Conservation (phyloP, 2,329 filamentous ascomycete species). For the Malbranchea zuffiana region DNA sequence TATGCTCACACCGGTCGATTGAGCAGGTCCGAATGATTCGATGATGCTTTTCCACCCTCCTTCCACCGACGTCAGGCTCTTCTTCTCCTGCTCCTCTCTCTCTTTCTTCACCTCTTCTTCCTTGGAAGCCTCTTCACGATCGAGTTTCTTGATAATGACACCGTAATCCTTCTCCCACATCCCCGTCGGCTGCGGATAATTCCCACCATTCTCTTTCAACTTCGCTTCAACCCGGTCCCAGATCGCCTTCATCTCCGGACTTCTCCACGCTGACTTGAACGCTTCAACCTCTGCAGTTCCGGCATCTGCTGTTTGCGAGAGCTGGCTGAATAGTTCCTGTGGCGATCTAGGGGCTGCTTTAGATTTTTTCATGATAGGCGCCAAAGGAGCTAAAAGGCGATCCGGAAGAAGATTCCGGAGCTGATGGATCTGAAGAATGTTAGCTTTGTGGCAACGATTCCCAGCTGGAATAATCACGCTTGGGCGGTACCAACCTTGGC, state of each 20-base stretch:
- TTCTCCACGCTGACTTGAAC: slow-evolving; percentile 33
- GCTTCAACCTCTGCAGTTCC: slow-evolving; percentile 28
- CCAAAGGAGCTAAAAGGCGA: slow-evolving; percentile 30
- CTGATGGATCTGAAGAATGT: slow-evolving; percentile 29
- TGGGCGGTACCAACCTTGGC: slow-evolving; percentile 5
- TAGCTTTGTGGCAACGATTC: background rate
- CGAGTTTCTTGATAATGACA: slow-evolving; percentile 24
- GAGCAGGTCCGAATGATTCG: slow-evolving; percentile 22
- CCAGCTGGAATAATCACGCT: background rate
- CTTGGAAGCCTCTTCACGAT: slow-evolving; percentile 21
- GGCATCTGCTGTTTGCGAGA: slow-evolving; percentile 26
- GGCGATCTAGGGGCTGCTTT: slow-evolving; percentile 26
- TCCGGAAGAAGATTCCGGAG: slow-evolving; percentile 34
- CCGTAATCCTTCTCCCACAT: slow-evolving; percentile 35
- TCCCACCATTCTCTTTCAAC: slow-evolving; percentile 29
- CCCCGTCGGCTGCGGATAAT: slow-evolving; percentile 26
- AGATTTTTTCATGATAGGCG: slow-evolving; percentile 26
- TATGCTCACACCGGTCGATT: slow-evolving; percentile 24
- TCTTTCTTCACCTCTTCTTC: slow-evolving; percentile 19
- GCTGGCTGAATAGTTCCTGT: slow-evolving; percentile 24
- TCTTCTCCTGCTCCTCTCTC: slow-evolving; percentile 24
- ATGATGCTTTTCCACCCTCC: slow-evolving; percentile 27
- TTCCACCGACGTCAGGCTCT: slow-evolving; percentile 20
- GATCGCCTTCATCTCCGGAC: slow-evolving; percentile 30
- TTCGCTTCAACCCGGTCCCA: slow-evolving; percentile 30